Conservation (phyloP, 352 stramenopile species). For the Globisporangium splendens region DNA sequence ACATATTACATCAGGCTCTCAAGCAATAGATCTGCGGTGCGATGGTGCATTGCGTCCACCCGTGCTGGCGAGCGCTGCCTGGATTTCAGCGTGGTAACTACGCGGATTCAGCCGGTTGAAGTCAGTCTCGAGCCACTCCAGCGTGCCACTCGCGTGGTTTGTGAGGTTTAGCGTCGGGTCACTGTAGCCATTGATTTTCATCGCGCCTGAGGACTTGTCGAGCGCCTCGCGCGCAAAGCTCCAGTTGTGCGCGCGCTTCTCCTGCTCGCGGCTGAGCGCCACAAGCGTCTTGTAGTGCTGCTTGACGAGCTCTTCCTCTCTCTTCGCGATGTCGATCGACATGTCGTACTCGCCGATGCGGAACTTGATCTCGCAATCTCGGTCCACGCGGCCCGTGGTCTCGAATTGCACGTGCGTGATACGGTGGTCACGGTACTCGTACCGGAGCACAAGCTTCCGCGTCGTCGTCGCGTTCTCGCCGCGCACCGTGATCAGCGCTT, state of each 20-base stretch:
- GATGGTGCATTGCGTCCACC: too few relatives aligned
- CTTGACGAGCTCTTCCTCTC: conserved; percentile 43
- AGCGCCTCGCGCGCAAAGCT: conserved; percentile 27
- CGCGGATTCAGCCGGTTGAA: conserved; percentile 28
- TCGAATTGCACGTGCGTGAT: conserved; percentile 40
- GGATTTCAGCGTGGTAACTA: conserved; percentile 31
- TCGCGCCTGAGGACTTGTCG: conserved; percentile 23
- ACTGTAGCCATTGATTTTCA: conserved; percentile 27
- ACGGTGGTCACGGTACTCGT: conserved; percentile 32
- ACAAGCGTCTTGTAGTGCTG: conserved; percentile 50
- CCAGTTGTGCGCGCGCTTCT: conserved; percentile 29
- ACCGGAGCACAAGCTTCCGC: conserved; percentile 40
- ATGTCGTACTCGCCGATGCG: conserved; percentile 30
- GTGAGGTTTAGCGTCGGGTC: conserved; percentile 17
- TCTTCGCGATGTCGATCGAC: conserved; percentile 50
- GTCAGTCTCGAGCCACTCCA: conserved; percentile 29
- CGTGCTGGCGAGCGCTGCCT: not conserved
- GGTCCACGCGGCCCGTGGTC: conserved; percentile 49
- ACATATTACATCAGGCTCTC: too few relatives aligned
- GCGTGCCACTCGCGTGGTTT: conserved; percentile 17
- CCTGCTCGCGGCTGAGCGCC: conserved; percentile 36
- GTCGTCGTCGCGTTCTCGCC: conserved; percentile 46
- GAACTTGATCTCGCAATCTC: conserved; percentile 70
- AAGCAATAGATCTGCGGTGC: too few relatives aligned
- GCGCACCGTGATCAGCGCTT: conserved; percentile 38